Evolutionary conservation across 1,139 yeast genomes (phyloP).

Genomic region (Kurtzmaniella quercitrusa): DNA sequence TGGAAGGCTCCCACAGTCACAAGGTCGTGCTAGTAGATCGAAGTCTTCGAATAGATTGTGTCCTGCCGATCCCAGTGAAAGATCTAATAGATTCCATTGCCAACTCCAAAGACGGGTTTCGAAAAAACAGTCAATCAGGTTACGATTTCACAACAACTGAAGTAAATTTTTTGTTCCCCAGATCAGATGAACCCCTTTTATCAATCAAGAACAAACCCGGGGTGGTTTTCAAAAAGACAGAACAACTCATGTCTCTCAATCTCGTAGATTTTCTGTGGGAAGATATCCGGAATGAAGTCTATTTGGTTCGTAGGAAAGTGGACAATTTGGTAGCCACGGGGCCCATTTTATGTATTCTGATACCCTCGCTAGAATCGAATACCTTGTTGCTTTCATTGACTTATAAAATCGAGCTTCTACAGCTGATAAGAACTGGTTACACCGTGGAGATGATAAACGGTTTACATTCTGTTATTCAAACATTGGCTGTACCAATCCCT

Average conservation of each 20-base stretch:
- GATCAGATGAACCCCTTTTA: conserved; percentile 1
- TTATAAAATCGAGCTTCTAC: conserved; percentile 5
- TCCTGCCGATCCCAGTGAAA: neutral
- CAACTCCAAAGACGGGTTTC: neutral
- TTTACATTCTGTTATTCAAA: neutral
- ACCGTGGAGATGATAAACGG: conserved; percentile 4
- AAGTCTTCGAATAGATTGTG: neutral
- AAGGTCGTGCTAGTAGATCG: conserved; percentile 2
- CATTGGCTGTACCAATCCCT: neutral
- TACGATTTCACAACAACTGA: conserved; percentile 1
- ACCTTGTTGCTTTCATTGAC: neutral
- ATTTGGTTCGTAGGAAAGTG: neutral
- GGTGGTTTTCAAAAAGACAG: conserved; percentile 2
- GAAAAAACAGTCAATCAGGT: neutral
- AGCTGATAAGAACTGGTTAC: conserved; percentile 3
- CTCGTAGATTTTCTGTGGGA: conserved; percentile 3
- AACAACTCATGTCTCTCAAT: conserved; percentile 5
- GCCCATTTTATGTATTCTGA: neutral
- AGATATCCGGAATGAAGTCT: conserved; percentile 2
- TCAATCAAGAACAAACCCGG: conserved; percentile 4
- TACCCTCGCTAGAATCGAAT: neutral
- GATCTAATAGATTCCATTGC: neutral
- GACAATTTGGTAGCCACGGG: neutral
- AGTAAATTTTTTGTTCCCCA: conserved; percentile 1
- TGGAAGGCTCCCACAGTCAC: neutral